Evolutionary conservation across 179 eudicot genomes (phyloP).

Genomic region (Beta corolliflora): DNA sequence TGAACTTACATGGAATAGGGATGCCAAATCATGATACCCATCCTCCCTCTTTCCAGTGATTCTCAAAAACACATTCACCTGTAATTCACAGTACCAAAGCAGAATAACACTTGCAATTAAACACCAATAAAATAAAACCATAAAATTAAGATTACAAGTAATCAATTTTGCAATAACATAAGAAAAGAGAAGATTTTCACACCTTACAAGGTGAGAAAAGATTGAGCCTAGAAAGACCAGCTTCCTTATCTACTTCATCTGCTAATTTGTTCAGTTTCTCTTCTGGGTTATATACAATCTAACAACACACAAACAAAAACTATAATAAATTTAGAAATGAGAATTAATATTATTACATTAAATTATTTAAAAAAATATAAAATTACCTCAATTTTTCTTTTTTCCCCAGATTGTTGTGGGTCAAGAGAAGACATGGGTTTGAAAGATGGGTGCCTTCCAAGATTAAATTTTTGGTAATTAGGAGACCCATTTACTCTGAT

Average conservation of each 20-base stretch:
- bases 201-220: slow-evolving; percentile 99
- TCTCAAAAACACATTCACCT: slow-evolving; percentile 94
- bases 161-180: not conserved
- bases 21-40: slow-evolving; percentile 97
- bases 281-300: slow-evolving; percentile 79
- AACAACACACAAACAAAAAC: slow-evolving; percentile 17
- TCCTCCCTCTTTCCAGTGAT: slow-evolving; percentile 89
- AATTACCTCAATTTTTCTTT: slow-evolving; percentile 64
- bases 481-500: slow-evolving; percentile 35
- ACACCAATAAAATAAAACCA: slow-evolving; percentile 2
- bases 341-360: not conserved
- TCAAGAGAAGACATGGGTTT: slow-evolving; percentile 43
- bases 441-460: slow-evolving; percentile 40
- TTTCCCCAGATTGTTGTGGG: slow-evolving; percentile 32
- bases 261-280: slow-evolving; percentile 69
- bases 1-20: slow-evolving; percentile 86
- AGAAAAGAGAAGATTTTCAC: not conserved
- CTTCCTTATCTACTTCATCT: slow-evolving; percentile 67
- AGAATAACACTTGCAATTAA: slow-evolving; percentile 10
- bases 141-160: not conserved
- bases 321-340: not conserved
- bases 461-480: slow-evolving; percentile 28
- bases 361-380: slow-evolving; percentile 1
- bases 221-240: slow-evolving; percentile 80
- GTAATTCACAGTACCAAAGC: slow-evolving; percentile 30